Evolutionary conservation across 108 stramenopile genomes (phyloP).

Genomic region (Fragilariopsis cylindrus): DNA sequence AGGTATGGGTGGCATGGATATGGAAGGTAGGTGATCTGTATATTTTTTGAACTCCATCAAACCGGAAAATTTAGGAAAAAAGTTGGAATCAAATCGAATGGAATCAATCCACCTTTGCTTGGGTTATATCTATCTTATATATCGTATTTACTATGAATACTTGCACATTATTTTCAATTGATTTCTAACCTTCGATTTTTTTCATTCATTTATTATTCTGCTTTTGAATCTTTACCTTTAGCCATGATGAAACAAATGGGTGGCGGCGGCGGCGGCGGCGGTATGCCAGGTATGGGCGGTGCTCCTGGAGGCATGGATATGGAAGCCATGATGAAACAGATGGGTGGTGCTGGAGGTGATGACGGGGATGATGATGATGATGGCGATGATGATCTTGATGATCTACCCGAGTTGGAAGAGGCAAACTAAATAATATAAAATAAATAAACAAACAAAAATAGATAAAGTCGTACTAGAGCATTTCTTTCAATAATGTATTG

Average conservation of each 20-base stretch:
- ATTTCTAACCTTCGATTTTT: too few species aligned
- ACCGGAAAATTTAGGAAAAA: too few species aligned
- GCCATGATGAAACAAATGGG: neutral
- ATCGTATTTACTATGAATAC: too few species aligned
- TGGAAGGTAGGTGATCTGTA: neutral
- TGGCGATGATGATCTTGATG: slow-evolving; percentile 73
- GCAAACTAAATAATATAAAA: slow-evolving; percentile 3
- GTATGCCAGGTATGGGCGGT: slow-evolving; percentile 15
- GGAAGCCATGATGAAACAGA: slow-evolving; percentile 12
- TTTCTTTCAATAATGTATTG: too few species aligned
- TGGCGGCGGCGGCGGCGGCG: neutral
- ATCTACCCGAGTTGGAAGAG: slow-evolving; percentile 79
- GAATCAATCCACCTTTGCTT: too few species aligned
- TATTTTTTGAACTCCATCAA: too few species aligned
- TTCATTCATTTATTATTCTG: neutral
- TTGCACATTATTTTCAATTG: too few species aligned
- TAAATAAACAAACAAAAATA: neutral
- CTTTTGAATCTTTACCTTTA: neutral
- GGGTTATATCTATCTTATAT: too few species aligned
- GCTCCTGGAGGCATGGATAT: neutral
- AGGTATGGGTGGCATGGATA: slow-evolving; percentile 21
- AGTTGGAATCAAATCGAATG: too few species aligned
- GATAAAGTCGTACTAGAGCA: neutral
- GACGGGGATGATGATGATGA: slow-evolving; percentile 69
- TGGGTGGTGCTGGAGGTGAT: slow-evolving; percentile 33